Evolutionary conservation across 2,329 filamentous ascomycete genomes (phyloP).

Genomic region (Rutstroemia sp.): DNA sequence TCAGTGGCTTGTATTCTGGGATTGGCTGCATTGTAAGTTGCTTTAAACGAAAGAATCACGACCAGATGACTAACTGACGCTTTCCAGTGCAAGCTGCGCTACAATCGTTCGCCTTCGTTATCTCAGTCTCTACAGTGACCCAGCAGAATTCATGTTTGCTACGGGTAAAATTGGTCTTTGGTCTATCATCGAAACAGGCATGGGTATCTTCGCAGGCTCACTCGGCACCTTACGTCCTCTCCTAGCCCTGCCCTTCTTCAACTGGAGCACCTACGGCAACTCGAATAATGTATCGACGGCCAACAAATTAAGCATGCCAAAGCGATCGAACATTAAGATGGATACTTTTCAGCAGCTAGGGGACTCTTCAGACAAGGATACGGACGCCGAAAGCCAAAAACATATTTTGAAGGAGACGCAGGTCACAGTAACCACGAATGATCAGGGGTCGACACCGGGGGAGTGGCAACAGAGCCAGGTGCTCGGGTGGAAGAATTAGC

Average conservation of each 20-base stretch:
- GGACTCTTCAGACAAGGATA: constrained; percentile 13
- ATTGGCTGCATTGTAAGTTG: constrained; percentile 33
- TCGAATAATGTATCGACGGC: background rate
- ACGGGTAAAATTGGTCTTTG: constrained; percentile 37
- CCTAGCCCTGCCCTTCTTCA: constrained; percentile 26
- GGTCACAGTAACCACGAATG: constrained; percentile 19
- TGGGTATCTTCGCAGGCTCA: constrained; percentile 42
- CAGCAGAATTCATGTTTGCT: constrained; percentile 34
- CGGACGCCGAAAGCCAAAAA: constrained; percentile 31
- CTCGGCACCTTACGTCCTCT: constrained; percentile 39
- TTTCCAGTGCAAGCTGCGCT: constrained; percentile 30
- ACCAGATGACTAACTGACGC: constrained; percentile 10
- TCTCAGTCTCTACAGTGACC: constrained; percentile 34
- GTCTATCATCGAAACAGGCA: constrained; percentile 42
- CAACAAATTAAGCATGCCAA: background rate
- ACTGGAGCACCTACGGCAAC: constrained; percentile 5
- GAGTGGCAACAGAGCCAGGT: too few species aligned
- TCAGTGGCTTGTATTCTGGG: constrained; percentile 27
- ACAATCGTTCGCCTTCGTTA: constrained; percentile 38
- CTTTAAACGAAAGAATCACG: background rate
- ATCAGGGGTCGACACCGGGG: too few species aligned
- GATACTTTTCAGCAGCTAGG: constrained; percentile 19
- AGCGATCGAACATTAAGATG: constrained; percentile 12
- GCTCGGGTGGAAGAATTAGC: too few species aligned
- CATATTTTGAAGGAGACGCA: constrained; percentile 34